Evolutionary conservation across 345 rosid species (phyloP).

Genomic region (Boechera stricta): DNA sequence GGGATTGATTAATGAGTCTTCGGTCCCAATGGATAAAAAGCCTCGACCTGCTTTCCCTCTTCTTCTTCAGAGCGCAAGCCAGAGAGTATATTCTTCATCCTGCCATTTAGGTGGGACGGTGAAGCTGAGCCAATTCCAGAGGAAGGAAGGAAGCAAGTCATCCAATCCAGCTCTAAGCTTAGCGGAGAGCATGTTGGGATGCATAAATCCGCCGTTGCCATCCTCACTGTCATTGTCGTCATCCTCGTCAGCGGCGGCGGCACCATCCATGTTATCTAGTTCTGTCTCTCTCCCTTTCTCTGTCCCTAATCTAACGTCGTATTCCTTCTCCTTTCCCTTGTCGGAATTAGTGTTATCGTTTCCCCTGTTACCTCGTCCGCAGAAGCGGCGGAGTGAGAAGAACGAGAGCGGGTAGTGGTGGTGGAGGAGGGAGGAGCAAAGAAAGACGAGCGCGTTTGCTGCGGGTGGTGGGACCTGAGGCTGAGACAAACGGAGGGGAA

Average conservation of each 20-base stretch:
- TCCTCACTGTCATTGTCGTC: conserved; percentile 93
- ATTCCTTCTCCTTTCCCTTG: conserved; percentile 97
- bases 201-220: conserved; percentile 79
- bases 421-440: conserved; percentile 37
- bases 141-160: conserved; percentile 74
- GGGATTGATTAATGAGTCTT: conserved; percentile 71
- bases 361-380: conserved; percentile 36
- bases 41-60: conserved; percentile 99
- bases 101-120: conserved; percentile 79
- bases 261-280: conserved; percentile 67
- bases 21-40: conserved; percentile 95
- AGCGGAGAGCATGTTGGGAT: conserved; percentile 86
- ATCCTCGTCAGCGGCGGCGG: conserved; percentile 53
- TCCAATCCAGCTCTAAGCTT: conserved; percentile 98
- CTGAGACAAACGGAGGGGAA: conserved; percentile 40
- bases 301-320: conserved; percentile 63
- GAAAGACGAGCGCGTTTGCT: conserved; percentile 76
- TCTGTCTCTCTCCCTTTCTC: conserved; percentile 54
- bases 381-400: conserved; percentile 46
- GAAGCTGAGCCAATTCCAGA: conserved; percentile 83
- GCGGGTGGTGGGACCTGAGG: conserved; percentile 82
- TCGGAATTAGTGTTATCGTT: conserved; percentile 53
- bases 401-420: conserved; percentile 53
- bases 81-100: conserved; percentile 89
- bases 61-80: conserved; percentile 95